These are phyloP conservation scores for Camillea tinctor DNA, from an alignment of 2,329 filamentous ascomycete species.

Conservation along the genomic window DNA sequence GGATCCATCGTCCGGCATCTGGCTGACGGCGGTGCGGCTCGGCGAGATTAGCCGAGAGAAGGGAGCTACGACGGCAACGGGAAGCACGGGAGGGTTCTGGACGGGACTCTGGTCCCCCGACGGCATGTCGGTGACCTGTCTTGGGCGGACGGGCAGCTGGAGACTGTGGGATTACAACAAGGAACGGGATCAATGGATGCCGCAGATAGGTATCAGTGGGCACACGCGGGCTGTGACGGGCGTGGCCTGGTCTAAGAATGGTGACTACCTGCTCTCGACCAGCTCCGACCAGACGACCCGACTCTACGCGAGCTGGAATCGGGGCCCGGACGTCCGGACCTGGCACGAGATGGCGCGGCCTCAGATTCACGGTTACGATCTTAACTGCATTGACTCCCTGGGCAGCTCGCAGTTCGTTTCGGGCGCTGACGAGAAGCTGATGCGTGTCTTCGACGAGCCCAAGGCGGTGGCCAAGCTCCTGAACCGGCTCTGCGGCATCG, in stretches of 20 bases:
- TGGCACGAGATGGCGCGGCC: constrained; percentile 97
- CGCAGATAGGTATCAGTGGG: constrained; percentile 74
- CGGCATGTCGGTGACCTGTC: constrained; percentile 71
- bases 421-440: constrained; percentile 95
- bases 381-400: constrained; percentile 87
- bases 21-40: constrained; percentile 81
- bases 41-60: constrained; percentile 95
- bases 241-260: constrained; percentile 78
- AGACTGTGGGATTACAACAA: constrained; percentile 72
- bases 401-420: constrained; percentile 78
- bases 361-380: constrained; percentile 96
- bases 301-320: constrained; percentile 76
- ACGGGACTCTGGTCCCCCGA: constrained; percentile 87
- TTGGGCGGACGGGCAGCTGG: constrained; percentile 93
- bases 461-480: constrained; percentile 77
- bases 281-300: constrained; percentile 91
- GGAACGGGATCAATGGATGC: constrained; percentile 68
- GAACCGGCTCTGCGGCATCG: constrained; percentile 63
- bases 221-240: constrained; percentile 81
- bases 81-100: constrained; percentile 96
- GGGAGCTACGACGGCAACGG: constrained; percentile 92
- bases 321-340: constrained; percentile 40
- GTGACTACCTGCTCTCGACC: constrained; percentile 84
- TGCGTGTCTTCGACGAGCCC: constrained; percentile 91
- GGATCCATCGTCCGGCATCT: constrained; percentile 80